phyloP scores from a whole-genome alignment of 208 protist genomes.

The Crithidia expoeki region DNA sequence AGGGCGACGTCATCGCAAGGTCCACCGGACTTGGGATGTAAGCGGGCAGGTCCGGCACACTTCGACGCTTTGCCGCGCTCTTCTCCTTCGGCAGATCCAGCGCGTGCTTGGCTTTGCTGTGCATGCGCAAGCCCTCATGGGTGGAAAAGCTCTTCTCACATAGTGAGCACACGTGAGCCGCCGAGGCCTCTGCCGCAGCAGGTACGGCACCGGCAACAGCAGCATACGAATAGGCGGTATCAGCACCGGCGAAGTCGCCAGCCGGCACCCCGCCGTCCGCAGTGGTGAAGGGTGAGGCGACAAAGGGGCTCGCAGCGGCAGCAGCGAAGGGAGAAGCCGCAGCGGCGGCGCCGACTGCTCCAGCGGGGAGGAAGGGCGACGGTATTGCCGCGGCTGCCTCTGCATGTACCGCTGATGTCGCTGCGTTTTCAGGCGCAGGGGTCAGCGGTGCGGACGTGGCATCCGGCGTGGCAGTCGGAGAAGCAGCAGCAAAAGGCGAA shows the following conservation, averaged over 20 bases:
- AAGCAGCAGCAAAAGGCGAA: conserved; percentile 49
- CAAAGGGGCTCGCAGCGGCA: conserved; percentile 17
- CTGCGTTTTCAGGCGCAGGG: no score
- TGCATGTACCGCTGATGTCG: not conserved
- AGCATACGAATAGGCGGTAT: not conserved
- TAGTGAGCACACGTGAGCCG: conserved; percentile 54
- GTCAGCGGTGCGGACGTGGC: not conserved
- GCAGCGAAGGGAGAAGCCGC: conserved; percentile 45
- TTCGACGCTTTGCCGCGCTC: conserved; percentile 8
- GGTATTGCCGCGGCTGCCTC: conserved; percentile 3
- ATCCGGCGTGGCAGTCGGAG: not conserved
- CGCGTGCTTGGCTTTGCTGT: conserved; percentile 82
- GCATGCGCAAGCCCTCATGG: conserved; percentile 72
- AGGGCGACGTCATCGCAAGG: conserved; percentile 81
- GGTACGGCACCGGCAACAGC: conserved; percentile 7
- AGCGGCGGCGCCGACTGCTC: conserved; percentile 2
- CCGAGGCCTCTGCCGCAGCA: conserved; percentile 18
- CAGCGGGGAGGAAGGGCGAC: conserved; percentile 43
- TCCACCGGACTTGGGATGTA: conserved; percentile 91
- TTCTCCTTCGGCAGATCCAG: conserved; percentile 48
- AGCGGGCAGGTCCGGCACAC: conserved; percentile 54
- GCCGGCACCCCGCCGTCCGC: conserved; percentile 2
- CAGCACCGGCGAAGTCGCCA: not conserved
- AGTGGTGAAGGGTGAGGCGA: conserved; percentile 18
- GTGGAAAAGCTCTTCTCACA: conserved; percentile 74